Evolutionary conservation across 148 eudicot species (phyloP), one percentile per base, ranked within the genome.

Genomic region (Hydrangea macrophylla): DNA sequence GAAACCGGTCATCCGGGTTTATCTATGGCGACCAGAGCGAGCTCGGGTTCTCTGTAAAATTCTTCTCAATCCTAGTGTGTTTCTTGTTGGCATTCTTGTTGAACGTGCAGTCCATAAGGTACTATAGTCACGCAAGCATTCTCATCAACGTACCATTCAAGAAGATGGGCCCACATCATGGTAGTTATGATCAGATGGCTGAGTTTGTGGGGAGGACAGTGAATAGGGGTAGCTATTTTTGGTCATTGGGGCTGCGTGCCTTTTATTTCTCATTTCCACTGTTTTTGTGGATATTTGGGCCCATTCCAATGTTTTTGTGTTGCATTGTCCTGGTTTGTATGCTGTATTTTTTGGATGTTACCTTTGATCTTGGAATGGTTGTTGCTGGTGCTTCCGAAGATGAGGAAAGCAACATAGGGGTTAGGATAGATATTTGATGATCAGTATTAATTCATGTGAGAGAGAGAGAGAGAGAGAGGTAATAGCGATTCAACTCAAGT

Each of bases 251-350:
- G 0, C 61, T 90, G 63, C 78, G 94, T 4, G 89, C 96, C 0
- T 94, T 86, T 63, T 94, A 94, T 75, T 88, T 90, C 58, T 90
- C 97, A 0, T 82, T 90, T 58, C 98, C 98, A 0, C 63, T 90
- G 24, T 90, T 94, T 53, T 73, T 94, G 32, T 90, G 97, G 97
- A 70, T 94, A 9, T 94, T 94, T 25, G 98, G 98, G 9, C 92
- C 98, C 2, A 84, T 94, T 15, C 96, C 96, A 0, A 90, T 90
- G 96, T 85, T 94, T 24, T 18, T 77, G 25, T 70, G 93, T 62
- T 84, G 92, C 20, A 5, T 77, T 50, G 67, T 75, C 27, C 64
- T 94, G 72, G 91, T 87, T 23, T 37, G 82, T 55, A n/a, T 82
- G 77, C 79, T 94, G 57, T 84, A 82, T 72, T 94, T 86, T 69